Conservation (phyloP, 768 basidiomycete genomes). For the Cantharellus cinnabarinus region DNA sequence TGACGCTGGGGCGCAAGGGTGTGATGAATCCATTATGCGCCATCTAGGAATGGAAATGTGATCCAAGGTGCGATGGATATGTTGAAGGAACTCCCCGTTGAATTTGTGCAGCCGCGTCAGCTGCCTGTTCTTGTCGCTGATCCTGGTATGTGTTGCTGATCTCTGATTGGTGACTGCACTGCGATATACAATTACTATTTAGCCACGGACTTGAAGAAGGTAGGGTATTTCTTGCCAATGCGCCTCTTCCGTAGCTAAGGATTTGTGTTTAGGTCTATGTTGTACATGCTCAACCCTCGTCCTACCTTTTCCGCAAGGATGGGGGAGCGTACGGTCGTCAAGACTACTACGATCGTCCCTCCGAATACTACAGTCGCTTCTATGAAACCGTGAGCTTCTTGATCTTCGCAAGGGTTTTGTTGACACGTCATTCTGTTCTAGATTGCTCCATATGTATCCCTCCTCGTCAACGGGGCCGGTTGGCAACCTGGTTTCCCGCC, state of each 20-base stretch:
- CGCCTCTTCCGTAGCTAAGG: not conserved
- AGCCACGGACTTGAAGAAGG: constrained; percentile 43
- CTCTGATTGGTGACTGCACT: not conserved
- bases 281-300: constrained; percentile 37
- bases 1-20: not conserved
- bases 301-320: constrained; percentile 41
- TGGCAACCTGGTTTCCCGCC: constrained; percentile 67
- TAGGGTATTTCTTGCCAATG: constrained; percentile 8
- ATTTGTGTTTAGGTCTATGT: constrained; percentile 41
- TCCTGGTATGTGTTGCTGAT: constrained; percentile 22
- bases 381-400: constrained; percentile 31
- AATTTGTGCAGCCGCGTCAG: constrained; percentile 33
- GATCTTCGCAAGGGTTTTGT: not conserved
- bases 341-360: constrained; percentile 57
- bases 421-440: constrained; percentile 13
- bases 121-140: constrained; percentile 34
- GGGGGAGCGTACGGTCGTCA: constrained; percentile 31
- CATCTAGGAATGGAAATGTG: constrained; percentile 55
- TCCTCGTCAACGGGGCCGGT: constrained; percentile 72
- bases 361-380: constrained; percentile 46
- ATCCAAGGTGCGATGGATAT: constrained; percentile 57
- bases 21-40: not conserved
- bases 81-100: constrained; percentile 46
- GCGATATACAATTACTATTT: not conserved
- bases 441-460: constrained; percentile 70